Percentiles rank a stretch among this genome's conserved stretches.
Conservation (phyloP, 441 rosid genomes). For the Adansonia madagascariensis region DNA sequence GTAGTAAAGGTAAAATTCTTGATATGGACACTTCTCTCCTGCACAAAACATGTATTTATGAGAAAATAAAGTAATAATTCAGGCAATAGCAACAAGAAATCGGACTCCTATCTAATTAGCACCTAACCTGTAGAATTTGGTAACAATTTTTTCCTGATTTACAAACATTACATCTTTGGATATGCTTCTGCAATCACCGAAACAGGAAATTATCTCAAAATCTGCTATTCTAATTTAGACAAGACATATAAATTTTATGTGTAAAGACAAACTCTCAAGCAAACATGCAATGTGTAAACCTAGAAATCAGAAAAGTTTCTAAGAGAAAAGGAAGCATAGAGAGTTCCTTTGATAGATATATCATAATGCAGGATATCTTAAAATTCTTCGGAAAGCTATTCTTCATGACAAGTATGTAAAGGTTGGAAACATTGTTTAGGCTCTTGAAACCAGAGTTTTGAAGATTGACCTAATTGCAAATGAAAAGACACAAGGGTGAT, state of each 20-base stretch:
- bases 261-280: neutral
- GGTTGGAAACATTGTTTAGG: neutral
- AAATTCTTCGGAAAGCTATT: neutral
- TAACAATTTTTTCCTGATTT: slow-evolving; percentile 65
- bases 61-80: slow-evolving; percentile 27
- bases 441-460: neutral
- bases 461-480: slow-evolving; percentile 17
- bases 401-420: neutral
- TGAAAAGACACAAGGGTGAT: neutral
- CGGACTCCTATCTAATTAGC: slow-evolving; percentile 21
- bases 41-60: slow-evolving; percentile 31
- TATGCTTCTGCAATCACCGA: slow-evolving; percentile 58
- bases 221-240: slow-evolving; percentile 5
- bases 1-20: slow-evolving; percentile 50
- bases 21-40: slow-evolving; percentile 63
- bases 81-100: slow-evolving; percentile 21
- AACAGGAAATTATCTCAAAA: slow-evolving; percentile 29
- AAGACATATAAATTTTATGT: neutral
- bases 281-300: slow-evolving; percentile 15
- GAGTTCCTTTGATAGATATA: slow-evolving; percentile 7
- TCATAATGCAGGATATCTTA: slow-evolving; percentile 14
- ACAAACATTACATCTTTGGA: slow-evolving; percentile 56
- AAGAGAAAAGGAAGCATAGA: neutral
- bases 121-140: slow-evolving; percentile 57
- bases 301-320: slow-evolving; percentile 6